Conservation (phyloP, 495 filamentous ascomycete genomes). For the Friedmanniomyces simplex region DNA sequence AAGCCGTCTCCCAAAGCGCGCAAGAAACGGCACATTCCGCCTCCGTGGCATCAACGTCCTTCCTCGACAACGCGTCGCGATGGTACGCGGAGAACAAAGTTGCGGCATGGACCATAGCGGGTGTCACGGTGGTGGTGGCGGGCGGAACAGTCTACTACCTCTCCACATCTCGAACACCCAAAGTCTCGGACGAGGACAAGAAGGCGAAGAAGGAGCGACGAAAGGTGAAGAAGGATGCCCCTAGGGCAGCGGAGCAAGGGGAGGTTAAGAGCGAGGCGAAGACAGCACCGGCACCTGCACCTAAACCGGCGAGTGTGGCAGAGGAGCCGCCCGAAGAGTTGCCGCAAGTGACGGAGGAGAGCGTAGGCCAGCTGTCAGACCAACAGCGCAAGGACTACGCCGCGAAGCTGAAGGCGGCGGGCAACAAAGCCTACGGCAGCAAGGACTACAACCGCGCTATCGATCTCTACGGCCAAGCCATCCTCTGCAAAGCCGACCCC, state of each 20-base stretch:
- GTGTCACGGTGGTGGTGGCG: conserved; percentile 81
- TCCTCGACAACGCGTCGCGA: conserved; percentile 80
- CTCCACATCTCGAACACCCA: conserved; percentile 26
- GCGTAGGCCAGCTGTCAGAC: conserved; percentile 56
- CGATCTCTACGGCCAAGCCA: conserved; percentile 86
- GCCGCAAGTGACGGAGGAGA: conserved; percentile 73
- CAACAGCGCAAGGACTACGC: conserved; percentile 70
- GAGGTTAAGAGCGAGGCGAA: conserved; percentile 42
- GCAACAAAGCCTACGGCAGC: conserved; percentile 89
- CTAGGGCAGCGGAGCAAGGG: conserved; percentile 58
- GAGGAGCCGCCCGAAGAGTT: conserved; percentile 61
- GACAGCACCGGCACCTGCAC: conserved; percentile 10
- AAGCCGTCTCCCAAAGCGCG: conserved; percentile 6
- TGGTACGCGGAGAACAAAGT: conserved; percentile 95
- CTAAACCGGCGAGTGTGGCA: conserved; percentile 40
- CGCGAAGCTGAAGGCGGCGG: conserved; percentile 81
- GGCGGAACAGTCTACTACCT: conserved; percentile 91
- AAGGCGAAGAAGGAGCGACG: conserved; percentile 56
- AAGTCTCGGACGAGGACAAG: conserved; percentile 13
- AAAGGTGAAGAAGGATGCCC: conserved; percentile 48
- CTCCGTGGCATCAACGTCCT: conserved; percentile 41
- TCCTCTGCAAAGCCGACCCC: conserved; percentile 92
- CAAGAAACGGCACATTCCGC: neutral
- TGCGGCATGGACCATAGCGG: conserved; percentile 88
- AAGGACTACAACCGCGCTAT: conserved; percentile 91